These are phyloP conservation scores for Prunus yedoensis DNA, from an alignment of 331 rosid species.

Conservation along the genomic window DNA sequence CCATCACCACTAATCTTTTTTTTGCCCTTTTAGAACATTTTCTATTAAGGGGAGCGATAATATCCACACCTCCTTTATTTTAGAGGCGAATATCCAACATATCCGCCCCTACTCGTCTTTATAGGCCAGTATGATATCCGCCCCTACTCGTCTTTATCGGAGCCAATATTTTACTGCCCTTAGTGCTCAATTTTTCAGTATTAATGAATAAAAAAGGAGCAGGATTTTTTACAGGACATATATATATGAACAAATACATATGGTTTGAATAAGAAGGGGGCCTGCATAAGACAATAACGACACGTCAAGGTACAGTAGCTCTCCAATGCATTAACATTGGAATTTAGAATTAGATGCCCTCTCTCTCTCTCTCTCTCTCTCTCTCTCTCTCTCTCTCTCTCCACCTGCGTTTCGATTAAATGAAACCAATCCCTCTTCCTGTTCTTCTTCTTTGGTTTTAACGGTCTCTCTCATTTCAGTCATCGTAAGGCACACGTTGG, in stretches of 20 bases:
- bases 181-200: too few species aligned
- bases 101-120: too few species aligned
- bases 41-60: too few species aligned
- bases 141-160: too few species aligned
- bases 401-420: background rate
- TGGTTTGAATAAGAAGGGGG: background rate
- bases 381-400: too few species aligned
- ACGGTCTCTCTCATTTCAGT: background rate
- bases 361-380: too few species aligned
- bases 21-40: fast-evolving
- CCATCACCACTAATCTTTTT: too few species aligned
- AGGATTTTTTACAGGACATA: too few species aligned
- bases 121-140: too few species aligned
- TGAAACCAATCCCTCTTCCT: background rate
- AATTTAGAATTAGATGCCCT: background rate
- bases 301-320: background rate
- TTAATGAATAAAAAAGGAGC: background rate
- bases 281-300: background rate
- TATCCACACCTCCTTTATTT: too few species aligned
- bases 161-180: too few species aligned
- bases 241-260: background rate
- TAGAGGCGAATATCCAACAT: too few species aligned
- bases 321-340: background rate
- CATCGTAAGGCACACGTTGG: background rate
- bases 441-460: background rate